These are phyloP conservation scores for Penicillium sp. DNA, from an alignment of 2,329 filamentous ascomycete genomes.

Conservation along the genomic window DNA sequence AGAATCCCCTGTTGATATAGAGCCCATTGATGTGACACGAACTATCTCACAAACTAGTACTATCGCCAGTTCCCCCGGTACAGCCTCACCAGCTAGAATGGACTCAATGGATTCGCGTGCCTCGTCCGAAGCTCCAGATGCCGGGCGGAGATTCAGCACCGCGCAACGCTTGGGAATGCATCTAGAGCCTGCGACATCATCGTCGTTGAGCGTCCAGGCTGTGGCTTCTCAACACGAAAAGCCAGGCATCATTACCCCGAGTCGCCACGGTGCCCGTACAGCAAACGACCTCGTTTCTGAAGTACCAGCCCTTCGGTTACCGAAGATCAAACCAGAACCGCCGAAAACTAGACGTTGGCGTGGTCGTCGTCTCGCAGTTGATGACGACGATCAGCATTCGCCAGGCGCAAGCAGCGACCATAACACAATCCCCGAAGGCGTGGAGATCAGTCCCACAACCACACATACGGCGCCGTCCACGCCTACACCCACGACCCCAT, in stretches of 20 bases:
- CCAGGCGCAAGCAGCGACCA: slow-evolving; percentile 26
- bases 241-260: slow-evolving; percentile 80
- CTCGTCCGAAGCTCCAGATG: slow-evolving; percentile 22
- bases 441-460: slow-evolving; percentile 21
- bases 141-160: slow-evolving; percentile 27
- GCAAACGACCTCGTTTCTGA: slow-evolving; percentile 24
- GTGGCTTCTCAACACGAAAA: slow-evolving; percentile 81
- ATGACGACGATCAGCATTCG: slow-evolving; percentile 33
- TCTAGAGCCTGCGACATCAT: slow-evolving; percentile 69
- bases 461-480: slow-evolving; percentile 13
- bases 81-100: slow-evolving; percentile 46
- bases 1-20: slow-evolving; percentile 26
- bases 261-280: slow-evolving; percentile 54
- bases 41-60: slow-evolving; percentile 37
- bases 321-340: slow-evolving; percentile 45
- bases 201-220: slow-evolving; percentile 75
- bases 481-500: slow-evolving; percentile 2
- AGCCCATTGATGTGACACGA: slow-evolving; percentile 41
- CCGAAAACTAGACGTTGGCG: slow-evolving; percentile 50
- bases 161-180: slow-evolving; percentile 66
- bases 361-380: slow-evolving; percentile 38
- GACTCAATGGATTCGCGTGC: slow-evolving; percentile 37
- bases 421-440: slow-evolving; percentile 33
- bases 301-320: slow-evolving; percentile 21
- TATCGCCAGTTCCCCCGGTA: slow-evolving; percentile 48